Base-by-base conservation (phyloP, 257 asterid genomes). In the Fraxinus cuspidata region DNA sequence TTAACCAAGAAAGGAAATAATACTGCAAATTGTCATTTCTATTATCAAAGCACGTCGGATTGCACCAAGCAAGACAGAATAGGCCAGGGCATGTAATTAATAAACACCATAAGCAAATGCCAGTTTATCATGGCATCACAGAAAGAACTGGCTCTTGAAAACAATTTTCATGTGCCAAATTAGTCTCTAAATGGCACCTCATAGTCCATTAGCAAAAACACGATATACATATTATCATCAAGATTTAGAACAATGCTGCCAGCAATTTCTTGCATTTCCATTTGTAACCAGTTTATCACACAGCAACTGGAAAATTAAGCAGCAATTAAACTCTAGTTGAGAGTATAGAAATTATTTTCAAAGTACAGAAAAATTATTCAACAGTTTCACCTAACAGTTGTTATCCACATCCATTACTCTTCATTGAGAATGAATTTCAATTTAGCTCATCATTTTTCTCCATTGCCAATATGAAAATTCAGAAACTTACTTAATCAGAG, bases 381-480 rank as follows among this genome's bases (percentile, higher is more conserved):
- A 60, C 77, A 78, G 77, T 71, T 79, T 53, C 35, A 73, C 75
- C 27, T 71, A 74, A 35, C 34, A 73, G 74, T 82, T 84, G 72
- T 76, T 86, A 84, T 87, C 87, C 84, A 84, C 88, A 80, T 71
- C 67, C 72, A 75, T 79, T 47, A 16, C 5, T 70, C 78, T 79
- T 44, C 72, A 67, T 49, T 74, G 35, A 44, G 31, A 70, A 69
- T 77, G 85, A 79, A 76, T 70, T 76, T 44, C 83, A 25, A 12
- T 63, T 25, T 63, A 31, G 3, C 35, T 3, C n/a, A 28, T 75
- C 82, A 81, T 35, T 27, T 68, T 74, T 21, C 79, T 72, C 75
- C 80, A 81, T 79, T 67, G n/a, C 34, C 79, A 67, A 60, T 35
- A 15, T 21, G 78, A 66, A 71, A 77, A 58, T 72, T 67, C 76